Percentiles rank a stretch among this genome's conserved stretches.
Conservation (phyloP, 306 rosid genomes). For the Coriaria nepalensis region DNA sequence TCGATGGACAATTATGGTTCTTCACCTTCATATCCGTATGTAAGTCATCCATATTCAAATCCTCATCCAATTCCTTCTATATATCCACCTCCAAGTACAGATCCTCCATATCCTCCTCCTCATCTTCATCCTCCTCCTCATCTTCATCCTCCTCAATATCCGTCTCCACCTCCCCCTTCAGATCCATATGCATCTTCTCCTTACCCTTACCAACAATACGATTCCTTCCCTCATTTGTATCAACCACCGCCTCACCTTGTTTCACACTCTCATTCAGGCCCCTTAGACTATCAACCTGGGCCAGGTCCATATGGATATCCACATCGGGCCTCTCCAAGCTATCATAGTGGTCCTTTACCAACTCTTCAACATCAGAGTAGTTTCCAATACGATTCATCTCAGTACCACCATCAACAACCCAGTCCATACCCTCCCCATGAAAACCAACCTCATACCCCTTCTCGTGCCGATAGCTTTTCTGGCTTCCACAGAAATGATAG, state of each 20-base stretch:
- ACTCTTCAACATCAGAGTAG: conserved; percentile 35
- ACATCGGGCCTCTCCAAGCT: conserved; percentile 16
- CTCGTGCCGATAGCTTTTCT: conserved; percentile 37
- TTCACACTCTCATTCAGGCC: conserved; percentile 9
- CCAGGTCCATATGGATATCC: conserved; percentile 30
- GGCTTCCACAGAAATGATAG: conserved; percentile 26
- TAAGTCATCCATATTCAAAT: conserved; percentile 25
- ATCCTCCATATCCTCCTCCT: conserved; percentile 20
- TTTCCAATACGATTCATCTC: conserved; percentile 47
- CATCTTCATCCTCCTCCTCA: conserved; percentile 11
- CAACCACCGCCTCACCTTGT: conserved; percentile 26
- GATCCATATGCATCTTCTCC: conserved; percentile 15
- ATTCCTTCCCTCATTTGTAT: conserved; percentile 20
- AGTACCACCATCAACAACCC: conserved; percentile 27
- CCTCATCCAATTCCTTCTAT: conserved; percentile 18
- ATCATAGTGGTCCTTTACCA: conserved; percentile 26
- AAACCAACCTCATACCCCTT: conserved; percentile 15
- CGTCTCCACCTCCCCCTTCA: conserved; percentile 7
- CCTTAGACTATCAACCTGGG: conserved; percentile 9
- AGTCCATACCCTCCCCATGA: conserved; percentile 25
- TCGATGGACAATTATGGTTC: conserved; percentile 40
- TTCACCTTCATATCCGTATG: conserved; percentile 26
- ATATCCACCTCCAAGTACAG: conserved; percentile 15
- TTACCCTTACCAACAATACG: conserved; percentile 18
- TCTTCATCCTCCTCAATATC: conserved; percentile 14